Evolutionary conservation across 1,284 basidiomycete species (phyloP).

Genomic region (Malassezia cuniculi): DNA sequence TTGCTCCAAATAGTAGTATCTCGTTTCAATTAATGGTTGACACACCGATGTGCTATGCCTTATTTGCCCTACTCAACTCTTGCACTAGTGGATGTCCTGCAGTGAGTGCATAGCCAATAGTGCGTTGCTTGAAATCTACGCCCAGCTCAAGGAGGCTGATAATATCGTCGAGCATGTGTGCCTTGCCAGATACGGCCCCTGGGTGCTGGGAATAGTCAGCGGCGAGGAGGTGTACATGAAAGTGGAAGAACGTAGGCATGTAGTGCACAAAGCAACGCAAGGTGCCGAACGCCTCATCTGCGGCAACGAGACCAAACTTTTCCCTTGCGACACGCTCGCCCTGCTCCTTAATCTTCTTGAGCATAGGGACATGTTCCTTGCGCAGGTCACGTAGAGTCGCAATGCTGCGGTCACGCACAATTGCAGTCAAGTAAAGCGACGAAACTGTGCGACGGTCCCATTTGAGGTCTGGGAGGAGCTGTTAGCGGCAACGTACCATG

Average conservation of each 20-base stretch:
- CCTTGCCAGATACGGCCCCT: conserved; percentile 61
- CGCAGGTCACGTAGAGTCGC: conserved; percentile 48
- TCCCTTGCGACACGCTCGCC: conserved; percentile 52
- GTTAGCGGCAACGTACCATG: conserved; percentile 45
- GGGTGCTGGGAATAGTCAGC: conserved; percentile 30
- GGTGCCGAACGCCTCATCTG: conserved; percentile 13
- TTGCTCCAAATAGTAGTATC: too few species aligned
- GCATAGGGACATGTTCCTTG: conserved; percentile 56
- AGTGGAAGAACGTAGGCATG: conserved; percentile 85
- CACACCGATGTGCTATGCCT: too few species aligned
- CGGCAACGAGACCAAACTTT: conserved; percentile 53
- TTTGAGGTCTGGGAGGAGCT: conserved; percentile 43
- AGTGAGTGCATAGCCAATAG: conserved; percentile 69
- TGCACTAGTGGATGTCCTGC: conserved; percentile 61
- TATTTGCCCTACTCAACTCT: not conserved
- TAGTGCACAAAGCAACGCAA: conserved; percentile 82
- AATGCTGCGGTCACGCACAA: conserved; percentile 42
- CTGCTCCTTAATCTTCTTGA: conserved; percentile 56
- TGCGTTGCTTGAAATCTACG: conserved; percentile 55
- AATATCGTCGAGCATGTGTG: conserved; percentile 81
- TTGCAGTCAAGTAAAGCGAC: conserved; percentile 46
- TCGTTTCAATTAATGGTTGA: too few species aligned
- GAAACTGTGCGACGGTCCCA: conserved; percentile 63
- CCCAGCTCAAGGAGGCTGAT: conserved; percentile 58
- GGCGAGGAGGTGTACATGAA: conserved; percentile 84